phyloP scores from a whole-genome alignment of 768 basidiomycete species.

The Podaxis sp. region DNA sequence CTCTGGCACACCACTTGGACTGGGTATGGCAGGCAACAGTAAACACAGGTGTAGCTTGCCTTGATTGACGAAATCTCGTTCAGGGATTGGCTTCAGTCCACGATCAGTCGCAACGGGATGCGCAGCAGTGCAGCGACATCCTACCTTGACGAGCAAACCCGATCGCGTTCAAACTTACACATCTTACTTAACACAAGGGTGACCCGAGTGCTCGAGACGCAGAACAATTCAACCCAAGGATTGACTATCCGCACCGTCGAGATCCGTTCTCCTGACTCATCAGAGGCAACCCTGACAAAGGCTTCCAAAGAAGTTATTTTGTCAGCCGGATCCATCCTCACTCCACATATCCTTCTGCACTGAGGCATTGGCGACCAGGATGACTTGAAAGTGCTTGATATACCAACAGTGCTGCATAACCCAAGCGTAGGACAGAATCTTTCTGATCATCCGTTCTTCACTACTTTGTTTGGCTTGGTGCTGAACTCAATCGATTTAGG shows the following conservation, averaged over 20 bases:
- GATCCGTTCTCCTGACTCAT: constrained; percentile 1
- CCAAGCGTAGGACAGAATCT: constrained; percentile 26
- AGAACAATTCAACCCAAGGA: background rate
- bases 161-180: constrained; percentile 23
- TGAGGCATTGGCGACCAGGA: constrained; percentile 16
- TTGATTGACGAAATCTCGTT: background rate
- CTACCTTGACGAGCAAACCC: constrained; percentile 13
- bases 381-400: constrained; percentile 15
- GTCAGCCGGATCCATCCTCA: constrained; percentile 13
- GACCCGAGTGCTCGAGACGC: constrained; percentile 15
- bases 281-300: background rate
- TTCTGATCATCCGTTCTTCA: constrained; percentile 19
- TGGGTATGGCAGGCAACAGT: background rate
- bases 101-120: constrained; percentile 7
- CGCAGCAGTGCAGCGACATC: constrained; percentile 11
- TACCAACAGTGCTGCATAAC: constrained; percentile 20
- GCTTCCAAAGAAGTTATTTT: constrained; percentile 20
- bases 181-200: constrained; percentile 26
- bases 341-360: constrained; percentile 16
- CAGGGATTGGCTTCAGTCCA: constrained; percentile 11
- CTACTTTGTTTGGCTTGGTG: background rate
- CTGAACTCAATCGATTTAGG: constrained; percentile 7
- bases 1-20: constrained; percentile 9
- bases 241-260: constrained; percentile 10
- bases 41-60: background rate